Conservation (phyloP, 2,329 filamentous ascomycete genomes). For the Aspergillus tanneri region DNA sequence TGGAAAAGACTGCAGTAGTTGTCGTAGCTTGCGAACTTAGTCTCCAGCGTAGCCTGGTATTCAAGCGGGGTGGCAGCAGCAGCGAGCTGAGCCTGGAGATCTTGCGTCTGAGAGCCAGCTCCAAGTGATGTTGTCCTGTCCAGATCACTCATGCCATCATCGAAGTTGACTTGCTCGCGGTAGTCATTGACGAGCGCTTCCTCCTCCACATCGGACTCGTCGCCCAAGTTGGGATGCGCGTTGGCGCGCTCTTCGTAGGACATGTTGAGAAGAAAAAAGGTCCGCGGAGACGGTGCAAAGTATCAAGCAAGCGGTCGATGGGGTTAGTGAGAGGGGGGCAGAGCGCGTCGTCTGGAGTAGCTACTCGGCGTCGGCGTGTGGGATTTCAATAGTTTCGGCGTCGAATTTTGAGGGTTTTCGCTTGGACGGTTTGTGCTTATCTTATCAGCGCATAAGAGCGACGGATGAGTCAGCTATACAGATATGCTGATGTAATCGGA, state of each 20-base stretch:
- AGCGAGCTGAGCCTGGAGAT: slow-evolving; percentile 87
- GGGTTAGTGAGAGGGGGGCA: slow-evolving; percentile 16
- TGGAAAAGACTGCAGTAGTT: slow-evolving; percentile 99
- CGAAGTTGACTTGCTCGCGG: slow-evolving; percentile 92
- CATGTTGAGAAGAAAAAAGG: slow-evolving; percentile 37
- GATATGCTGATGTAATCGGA: not conserved
- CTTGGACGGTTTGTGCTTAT: slow-evolving; percentile 47
- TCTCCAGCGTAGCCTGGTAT: slow-evolving; percentile 91
- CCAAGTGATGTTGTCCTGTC: slow-evolving; percentile 70
- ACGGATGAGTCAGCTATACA: slow-evolving; percentile 34
- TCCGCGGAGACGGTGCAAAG: slow-evolving; percentile 13
- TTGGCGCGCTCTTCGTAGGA: slow-evolving; percentile 47
- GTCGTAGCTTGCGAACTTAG: slow-evolving; percentile 98
- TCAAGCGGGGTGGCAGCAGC: slow-evolving; percentile 93
- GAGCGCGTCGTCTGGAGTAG: slow-evolving; percentile 25
- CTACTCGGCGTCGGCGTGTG: slow-evolving; percentile 36
- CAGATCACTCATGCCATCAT: slow-evolving; percentile 79
- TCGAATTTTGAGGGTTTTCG: slow-evolving; percentile 50
- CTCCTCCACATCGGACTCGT: slow-evolving; percentile 94
- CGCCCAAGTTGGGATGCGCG: slow-evolving; percentile 53
- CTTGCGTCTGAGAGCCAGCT: slow-evolving; percentile 74
- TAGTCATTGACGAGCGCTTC: slow-evolving; percentile 95
- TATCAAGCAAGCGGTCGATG: slow-evolving; percentile 21
- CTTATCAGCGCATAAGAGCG: slow-evolving; percentile 40
- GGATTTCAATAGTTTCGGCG: slow-evolving; percentile 33